Evolutionary conservation across 495 filamentous ascomycete genomes (phyloP).

Genomic region (Talaromyces thailandensis): DNA sequence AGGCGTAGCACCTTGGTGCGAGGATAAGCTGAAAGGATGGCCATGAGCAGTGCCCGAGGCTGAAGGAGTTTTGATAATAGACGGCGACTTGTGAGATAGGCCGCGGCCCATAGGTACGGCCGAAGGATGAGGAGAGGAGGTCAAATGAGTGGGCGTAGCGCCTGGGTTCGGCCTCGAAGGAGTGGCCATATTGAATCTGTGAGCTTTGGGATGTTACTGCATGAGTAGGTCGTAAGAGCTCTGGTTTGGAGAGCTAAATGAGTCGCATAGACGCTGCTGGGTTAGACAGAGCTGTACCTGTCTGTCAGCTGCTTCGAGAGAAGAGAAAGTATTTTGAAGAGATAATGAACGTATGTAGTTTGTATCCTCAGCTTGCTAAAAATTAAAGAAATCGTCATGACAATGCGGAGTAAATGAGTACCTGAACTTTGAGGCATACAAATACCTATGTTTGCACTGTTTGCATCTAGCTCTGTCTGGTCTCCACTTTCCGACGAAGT

Average conservation of each 20-base stretch:
- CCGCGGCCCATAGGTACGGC: constrained; percentile 29
- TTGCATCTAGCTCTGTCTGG: background rate
- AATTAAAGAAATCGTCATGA: background rate
- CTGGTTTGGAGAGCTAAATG: background rate
- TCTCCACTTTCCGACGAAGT: background rate
- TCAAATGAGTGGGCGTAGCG: constrained; percentile 38
- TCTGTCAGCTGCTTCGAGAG: background rate
- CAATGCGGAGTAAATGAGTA: background rate
- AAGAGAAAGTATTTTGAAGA: background rate
- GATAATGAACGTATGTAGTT: background rate
- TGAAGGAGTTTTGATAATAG: constrained; percentile 32
- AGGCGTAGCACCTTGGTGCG: constrained; percentile 36
- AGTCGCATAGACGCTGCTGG: background rate
- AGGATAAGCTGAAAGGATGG: constrained; percentile 20
- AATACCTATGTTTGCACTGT: background rate
- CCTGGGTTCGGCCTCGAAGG: constrained; percentile 33
- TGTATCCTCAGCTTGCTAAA: background rate
- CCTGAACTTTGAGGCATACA: background rate
- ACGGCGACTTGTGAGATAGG: constrained; percentile 36
- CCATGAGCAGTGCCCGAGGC: constrained; percentile 17
- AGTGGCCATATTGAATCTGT: constrained; percentile 28
- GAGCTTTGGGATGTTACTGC: background rate
- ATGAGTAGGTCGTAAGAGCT: background rate
- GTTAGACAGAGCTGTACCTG: background rate
- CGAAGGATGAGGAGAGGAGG: constrained; percentile 34